These are phyloP conservation scores for Boletus pseudo-olivaceus DNA, from an alignment of 768 basidiomycete genomes.

Conservation along the genomic window DNA sequence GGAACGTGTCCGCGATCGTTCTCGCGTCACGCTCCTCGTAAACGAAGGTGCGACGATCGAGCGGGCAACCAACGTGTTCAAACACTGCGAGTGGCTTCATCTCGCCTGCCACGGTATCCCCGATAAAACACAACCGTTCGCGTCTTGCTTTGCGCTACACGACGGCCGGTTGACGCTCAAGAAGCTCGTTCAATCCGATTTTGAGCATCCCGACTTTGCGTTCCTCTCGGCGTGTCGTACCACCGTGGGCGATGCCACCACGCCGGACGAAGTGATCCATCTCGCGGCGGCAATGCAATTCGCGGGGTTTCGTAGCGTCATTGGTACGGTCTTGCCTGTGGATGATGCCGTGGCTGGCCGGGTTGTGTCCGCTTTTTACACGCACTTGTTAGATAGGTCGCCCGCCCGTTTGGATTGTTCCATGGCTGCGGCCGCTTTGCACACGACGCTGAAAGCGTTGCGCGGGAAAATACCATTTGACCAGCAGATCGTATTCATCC, in stretches of 20 bases:
- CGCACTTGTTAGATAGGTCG: not conserved
- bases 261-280: conserved; percentile 22
- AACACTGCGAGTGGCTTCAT: conserved; percentile 19
- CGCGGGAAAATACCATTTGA: conserved; percentile 3
- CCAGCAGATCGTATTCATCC: conserved; percentile 5
- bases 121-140: conserved; percentile 4
- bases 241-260: conserved; percentile 12
- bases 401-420: not conserved
- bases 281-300: conserved; percentile 14
- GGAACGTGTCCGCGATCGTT: not conserved
- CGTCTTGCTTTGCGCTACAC: conserved; percentile 9
- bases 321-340: conserved; percentile 27
- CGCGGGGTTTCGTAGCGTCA: conserved; percentile 21
- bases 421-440: conserved; percentile 1
- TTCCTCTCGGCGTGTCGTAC: conserved; percentile 29
- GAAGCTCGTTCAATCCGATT: not conserved
- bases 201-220: conserved; percentile 2
- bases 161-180: conserved; percentile 8
- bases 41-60: conserved; percentile 2
- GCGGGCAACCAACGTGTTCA: not conserved
- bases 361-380: conserved; percentile 7
- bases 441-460: not conserved
- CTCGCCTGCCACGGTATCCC: conserved; percentile 25
- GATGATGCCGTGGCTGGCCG: conserved; percentile 6
- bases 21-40: not conserved